These are phyloP conservation scores for Candida frijolesensis DNA, from an alignment of 1,139 yeast species.

Conservation along the genomic window DNA sequence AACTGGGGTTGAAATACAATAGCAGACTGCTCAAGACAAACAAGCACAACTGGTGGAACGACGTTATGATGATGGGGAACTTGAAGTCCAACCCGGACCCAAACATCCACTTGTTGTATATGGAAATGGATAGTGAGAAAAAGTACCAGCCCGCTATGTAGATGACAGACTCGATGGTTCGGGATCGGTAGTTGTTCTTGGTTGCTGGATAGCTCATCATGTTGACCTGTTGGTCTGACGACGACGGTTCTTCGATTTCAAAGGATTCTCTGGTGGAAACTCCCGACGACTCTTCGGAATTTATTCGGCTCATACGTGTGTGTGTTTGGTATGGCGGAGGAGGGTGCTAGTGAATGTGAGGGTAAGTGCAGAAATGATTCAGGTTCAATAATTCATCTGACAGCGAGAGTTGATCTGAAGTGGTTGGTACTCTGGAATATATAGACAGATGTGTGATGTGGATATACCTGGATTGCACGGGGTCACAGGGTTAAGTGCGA, in stretches of 20 bases:
- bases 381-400: not conserved
- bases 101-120: slow-evolving; percentile 98
- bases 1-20: slow-evolving; percentile 47
- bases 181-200: slow-evolving; percentile 2
- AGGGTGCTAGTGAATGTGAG: not conserved
- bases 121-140: slow-evolving; percentile 73
- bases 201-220: not conserved
- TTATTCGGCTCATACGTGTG: slow-evolving; percentile 1
- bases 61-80: slow-evolving; percentile 82
- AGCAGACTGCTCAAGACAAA: slow-evolving; percentile 49
- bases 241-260: slow-evolving; percentile 5
- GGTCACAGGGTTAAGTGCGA: too few species aligned
- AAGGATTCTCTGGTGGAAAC: slow-evolving; percentile 6
- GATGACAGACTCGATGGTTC: slow-evolving; percentile 15
- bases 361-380: not conserved
- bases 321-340: not conserved
- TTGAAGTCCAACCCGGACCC: slow-evolving; percentile 71
- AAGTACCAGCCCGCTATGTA: slow-evolving; percentile 54
- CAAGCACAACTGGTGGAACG: slow-evolving; percentile 80
- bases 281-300: slow-evolving; percentile 5
- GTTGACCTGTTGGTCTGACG: not conserved
- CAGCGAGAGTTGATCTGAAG: too few species aligned
- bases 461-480: too few species aligned
- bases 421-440: not conserved
- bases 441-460: too few species aligned